Conservation (phyloP, 2,329 filamentous ascomycete species). For the Ceratocystis cacaofunesta region DNA sequence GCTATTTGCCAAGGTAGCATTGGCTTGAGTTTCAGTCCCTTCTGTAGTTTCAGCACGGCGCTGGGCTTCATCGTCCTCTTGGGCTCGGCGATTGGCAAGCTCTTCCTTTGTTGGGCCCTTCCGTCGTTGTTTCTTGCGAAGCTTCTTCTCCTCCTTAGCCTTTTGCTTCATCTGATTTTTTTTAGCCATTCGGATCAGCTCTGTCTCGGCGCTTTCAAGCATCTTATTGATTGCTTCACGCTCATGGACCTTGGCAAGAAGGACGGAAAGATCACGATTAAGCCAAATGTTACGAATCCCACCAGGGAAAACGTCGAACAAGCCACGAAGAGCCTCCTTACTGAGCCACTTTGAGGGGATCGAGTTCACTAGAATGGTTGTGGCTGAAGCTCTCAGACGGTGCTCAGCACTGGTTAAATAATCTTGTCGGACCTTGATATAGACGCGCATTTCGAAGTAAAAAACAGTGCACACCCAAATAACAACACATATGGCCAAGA, state of each 20-base stretch:
- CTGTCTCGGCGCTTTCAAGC: constrained; percentile 72
- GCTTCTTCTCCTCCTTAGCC: constrained; percentile 48
- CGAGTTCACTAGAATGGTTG: constrained; percentile 80
- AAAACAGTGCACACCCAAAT: constrained; percentile 77
- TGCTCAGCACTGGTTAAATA: constrained; percentile 92
- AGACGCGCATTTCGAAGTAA: constrained; percentile 71
- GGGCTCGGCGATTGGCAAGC: constrained; percentile 31
- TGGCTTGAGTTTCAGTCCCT: constrained; percentile 31
- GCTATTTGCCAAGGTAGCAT: constrained; percentile 40
- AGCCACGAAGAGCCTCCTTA: constrained; percentile 60
- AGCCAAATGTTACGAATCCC: constrained; percentile 94
- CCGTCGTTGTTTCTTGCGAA: constrained; percentile 37
- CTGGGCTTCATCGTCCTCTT: constrained; percentile 36
- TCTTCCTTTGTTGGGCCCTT: constrained; percentile 39
- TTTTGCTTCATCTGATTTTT: constrained; percentile 59
- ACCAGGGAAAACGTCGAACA: constrained; percentile 93
- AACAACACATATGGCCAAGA: constrained; percentile 64
- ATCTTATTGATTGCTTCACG: constrained; percentile 54
- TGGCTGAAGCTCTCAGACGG: constrained; percentile 81
- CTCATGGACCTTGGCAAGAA: constrained; percentile 69
- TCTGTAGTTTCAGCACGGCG: constrained; percentile 34
- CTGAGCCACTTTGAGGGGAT: constrained; percentile 87
- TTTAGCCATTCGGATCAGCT: constrained; percentile 66
- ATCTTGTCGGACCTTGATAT: constrained; percentile 85
- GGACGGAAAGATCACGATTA: constrained; percentile 71